Conservation (phyloP, 2,329 filamentous ascomycete genomes). For the Trichocomaceae sp. region DNA sequence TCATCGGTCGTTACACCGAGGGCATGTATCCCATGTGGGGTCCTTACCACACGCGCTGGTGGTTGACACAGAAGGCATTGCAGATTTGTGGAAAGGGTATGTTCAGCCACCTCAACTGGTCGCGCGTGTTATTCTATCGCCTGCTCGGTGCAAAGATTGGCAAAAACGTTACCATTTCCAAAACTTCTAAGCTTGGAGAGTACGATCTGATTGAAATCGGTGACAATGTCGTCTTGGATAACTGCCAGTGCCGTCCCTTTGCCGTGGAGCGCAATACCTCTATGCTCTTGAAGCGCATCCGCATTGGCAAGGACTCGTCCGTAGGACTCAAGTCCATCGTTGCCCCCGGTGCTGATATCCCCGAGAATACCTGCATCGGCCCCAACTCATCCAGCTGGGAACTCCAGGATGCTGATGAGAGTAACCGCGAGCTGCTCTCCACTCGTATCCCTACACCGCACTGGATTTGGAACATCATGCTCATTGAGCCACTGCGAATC, state of each 20-base stretch:
- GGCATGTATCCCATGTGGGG: not conserved
- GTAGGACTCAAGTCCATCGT: not conserved
- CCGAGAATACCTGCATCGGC: not conserved
- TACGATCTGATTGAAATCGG: not conserved
- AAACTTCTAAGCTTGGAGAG: not conserved
- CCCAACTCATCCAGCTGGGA: not conserved
- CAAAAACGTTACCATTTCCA: not conserved
- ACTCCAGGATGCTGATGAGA: not conserved
- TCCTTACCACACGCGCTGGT: not conserved
- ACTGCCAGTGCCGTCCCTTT: not conserved
- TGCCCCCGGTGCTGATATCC: not conserved
- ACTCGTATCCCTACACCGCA: not conserved
- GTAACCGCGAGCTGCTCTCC: not conserved
- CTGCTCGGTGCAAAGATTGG: not conserved
- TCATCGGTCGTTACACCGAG: not conserved
- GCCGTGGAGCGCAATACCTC: not conserved
- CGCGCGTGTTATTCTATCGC: not conserved
- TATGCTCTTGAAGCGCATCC: not conserved
- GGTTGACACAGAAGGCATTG: not conserved
- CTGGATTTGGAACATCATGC: not conserved
- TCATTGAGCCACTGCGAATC: not conserved
- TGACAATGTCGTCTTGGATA: not conserved
- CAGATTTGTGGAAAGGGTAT: not conserved
- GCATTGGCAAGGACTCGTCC: not conserved
- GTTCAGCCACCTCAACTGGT: not conserved